Evolutionary conservation across 441 rosid genomes (phyloP).

Genomic region (Flueggea neowawraea): DNA sequence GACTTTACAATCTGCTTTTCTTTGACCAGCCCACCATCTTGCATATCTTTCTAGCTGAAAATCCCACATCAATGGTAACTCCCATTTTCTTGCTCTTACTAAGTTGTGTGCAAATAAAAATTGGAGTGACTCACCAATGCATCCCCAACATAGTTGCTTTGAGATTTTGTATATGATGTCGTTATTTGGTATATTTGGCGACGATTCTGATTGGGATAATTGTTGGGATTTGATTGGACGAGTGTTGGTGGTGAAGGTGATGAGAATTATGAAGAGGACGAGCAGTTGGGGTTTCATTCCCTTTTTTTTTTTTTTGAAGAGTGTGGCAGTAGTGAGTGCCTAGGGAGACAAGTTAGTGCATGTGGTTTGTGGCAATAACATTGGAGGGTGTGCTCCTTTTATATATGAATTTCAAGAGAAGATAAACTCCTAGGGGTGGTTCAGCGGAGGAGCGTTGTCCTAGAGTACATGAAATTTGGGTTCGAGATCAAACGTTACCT

Average conservation of each 20-base stretch:
- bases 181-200: conserved; percentile 20
- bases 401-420: conserved; percentile 6
- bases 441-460: neutral
- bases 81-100: conserved; percentile 61
- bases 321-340: too few relatives aligned
- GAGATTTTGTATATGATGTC: conserved; percentile 46
- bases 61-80: conserved; percentile 72
- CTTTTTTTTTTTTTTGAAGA: too few relatives aligned
- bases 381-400: neutral
- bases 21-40: conserved; percentile 58
- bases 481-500: too few relatives aligned
- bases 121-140: conserved; percentile 68
- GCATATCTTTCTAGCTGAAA: conserved; percentile 60
- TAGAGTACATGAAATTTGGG: too few relatives aligned
- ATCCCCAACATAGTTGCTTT: conserved; percentile 63
- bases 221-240: conserved; percentile 13
- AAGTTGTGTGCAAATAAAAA: conserved; percentile 69
- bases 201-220: neutral
- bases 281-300: too few relatives aligned
- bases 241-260: conserved; percentile 15
- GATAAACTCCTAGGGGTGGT: neutral
- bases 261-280: conserved; percentile 19
- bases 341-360: too few relatives aligned
- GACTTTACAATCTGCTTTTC: conserved; percentile 53
- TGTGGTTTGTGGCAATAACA: conserved; percentile 6